These are phyloP conservation scores for Pythium folliculosum DNA, from an alignment of 352 stramenopile species.

Conservation along the genomic window DNA sequence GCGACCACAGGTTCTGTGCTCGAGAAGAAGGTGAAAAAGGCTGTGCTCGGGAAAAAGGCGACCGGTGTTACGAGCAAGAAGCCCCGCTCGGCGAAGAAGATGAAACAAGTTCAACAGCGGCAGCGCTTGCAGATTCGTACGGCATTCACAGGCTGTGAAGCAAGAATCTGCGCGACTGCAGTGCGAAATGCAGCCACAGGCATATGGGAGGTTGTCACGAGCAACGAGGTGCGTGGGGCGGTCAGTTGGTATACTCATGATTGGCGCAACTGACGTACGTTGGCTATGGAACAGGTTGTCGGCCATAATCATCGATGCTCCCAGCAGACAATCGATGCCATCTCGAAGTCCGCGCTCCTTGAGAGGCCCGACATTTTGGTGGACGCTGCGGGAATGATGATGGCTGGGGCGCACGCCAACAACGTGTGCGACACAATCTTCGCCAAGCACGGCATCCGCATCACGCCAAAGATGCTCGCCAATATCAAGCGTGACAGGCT, in stretches of 20 bases:
- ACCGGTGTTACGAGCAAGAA: background rate
- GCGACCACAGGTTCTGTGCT: background rate
- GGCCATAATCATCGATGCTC: background rate
- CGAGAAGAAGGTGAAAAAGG: background rate
- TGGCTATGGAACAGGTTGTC: background rate
- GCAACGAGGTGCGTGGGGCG: background rate
- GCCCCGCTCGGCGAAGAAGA: background rate
- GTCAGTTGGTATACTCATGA: background rate
- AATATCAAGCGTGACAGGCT: background rate
- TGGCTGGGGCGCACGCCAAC: background rate
- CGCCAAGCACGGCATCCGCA: background rate
- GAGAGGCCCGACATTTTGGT: background rate
- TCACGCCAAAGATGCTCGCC: background rate
- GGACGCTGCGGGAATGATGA: background rate
- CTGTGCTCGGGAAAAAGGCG: no score
- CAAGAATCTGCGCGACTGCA: background rate
- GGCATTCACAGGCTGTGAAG: background rate
- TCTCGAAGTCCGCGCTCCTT: background rate
- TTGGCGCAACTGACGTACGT: background rate
- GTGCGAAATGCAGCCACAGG: background rate
- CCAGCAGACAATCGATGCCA: background rate
- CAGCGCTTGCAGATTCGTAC: background rate
- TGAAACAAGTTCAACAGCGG: background rate
- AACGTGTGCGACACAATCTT: conserved; percentile 4
- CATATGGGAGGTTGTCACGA: background rate